phyloP scores from a whole-genome alignment of 768 basidiomycete species.

The Lentinula aciculospora region DNA sequence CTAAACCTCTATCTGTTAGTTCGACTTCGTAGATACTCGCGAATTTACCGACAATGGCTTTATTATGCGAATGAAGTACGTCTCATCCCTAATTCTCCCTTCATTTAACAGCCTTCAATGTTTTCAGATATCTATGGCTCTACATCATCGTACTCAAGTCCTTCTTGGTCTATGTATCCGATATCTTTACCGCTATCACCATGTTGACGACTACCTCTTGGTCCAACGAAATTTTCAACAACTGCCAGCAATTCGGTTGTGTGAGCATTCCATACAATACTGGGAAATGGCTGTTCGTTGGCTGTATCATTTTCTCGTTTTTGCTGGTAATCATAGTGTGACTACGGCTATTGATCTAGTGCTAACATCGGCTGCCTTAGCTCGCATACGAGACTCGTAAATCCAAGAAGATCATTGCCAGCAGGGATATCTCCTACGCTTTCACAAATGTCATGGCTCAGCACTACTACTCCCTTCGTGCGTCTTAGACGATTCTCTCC shows the following conservation, averaged over 20 bases:
- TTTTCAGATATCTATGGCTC: conserved; percentile 79
- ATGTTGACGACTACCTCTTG: conserved; percentile 90
- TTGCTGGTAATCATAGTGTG: conserved; percentile 57
- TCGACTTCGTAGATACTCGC: conserved; percentile 92
- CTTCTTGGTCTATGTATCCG: conserved; percentile 93
- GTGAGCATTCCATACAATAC: conserved; percentile 83
- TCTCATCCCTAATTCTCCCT: conserved; percentile 2
- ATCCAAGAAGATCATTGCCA: conserved; percentile 88
- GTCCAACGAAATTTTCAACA: conserved; percentile 86
- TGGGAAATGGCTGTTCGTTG: conserved; percentile 95
- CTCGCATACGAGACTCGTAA: conserved; percentile 91
- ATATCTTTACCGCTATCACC: conserved; percentile 96
- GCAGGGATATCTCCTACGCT: conserved; percentile 95
- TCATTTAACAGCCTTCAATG: neutral
- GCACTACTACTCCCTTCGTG: conserved; percentile 92
- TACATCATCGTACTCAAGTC: conserved; percentile 94
- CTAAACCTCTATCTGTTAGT: conserved; percentile 45
- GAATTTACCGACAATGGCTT: conserved; percentile 90
- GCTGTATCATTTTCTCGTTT: conserved; percentile 98
- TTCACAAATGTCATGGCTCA: conserved; percentile 98
- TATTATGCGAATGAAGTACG: conserved; percentile 81
- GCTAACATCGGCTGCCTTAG: conserved; percentile 30
- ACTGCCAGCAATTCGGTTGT: conserved; percentile 65
- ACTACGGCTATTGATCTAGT: neutral
- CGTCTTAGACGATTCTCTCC: conserved; percentile 22